Base-by-base conservation (phyloP, 257 asterid species). In the Scutellaria baicalensis region DNA sequence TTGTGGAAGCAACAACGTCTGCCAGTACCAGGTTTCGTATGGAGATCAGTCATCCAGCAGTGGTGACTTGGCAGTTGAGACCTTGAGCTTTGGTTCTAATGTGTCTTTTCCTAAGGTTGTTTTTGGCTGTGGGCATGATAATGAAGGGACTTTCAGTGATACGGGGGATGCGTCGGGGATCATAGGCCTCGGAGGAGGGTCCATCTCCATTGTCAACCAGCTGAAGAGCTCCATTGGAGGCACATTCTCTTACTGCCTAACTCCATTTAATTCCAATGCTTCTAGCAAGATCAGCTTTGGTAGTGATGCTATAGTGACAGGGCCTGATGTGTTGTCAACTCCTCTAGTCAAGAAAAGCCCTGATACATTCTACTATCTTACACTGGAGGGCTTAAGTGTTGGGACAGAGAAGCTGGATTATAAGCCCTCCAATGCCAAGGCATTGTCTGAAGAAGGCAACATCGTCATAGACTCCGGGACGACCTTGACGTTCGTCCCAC, bases 391-490 rank as follows among this genome's bases (percentile, higher is more conserved):
- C 1, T 1, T 86, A 0, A 83, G 83, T 0, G 82, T 86, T 0
- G 86, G 83, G 0, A n/a, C 11, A 0, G 59, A 64, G 0, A 76
- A 51, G 3, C 4, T 78, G 6, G 36, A 6, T 0, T 67, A 45
- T 69, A 6, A 10, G 6, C 9, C 64, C 6, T 17, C 36, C 6
- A 12, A 4, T 0, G 4, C 20, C 2, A 14, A n/a, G 20, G 35
- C 42, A 0, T 0, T 21, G 1, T 36, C 6, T 0, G 20, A 5
- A 0, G 64, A 75, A 9, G 86, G 87, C 0, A 85, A 89, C 61
- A 83, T 89, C 1, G 74, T 89, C 10, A 76, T 89, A 18, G 94
- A 89, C 70, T 89, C 96, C 0, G 96, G 92, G 10, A 80, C 94
- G 2, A 82, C 89, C 0, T 21, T 89, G 52, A 87, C 88, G 0